Conservation (phyloP, 306 rosid species). For the Fragaria iinumae region DNA sequence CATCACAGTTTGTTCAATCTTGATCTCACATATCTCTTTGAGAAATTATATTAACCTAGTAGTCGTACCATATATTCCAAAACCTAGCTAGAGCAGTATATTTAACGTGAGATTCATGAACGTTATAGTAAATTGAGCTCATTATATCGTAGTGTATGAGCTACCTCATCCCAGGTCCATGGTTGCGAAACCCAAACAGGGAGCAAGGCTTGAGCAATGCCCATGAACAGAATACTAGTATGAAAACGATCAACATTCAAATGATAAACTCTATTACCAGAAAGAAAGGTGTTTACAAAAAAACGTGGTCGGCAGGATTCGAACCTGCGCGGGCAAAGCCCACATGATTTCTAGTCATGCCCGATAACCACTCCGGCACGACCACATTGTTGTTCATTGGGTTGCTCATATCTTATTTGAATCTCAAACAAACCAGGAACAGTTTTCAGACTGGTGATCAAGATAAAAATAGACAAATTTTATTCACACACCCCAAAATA, state of each 20-base stretch:
- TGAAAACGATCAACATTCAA: no score
- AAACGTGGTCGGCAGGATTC: slow-evolving; percentile 58
- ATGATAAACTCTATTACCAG: no score
- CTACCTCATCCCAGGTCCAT: background rate
- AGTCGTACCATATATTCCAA: background rate
- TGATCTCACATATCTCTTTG: background rate
- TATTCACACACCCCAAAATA: no score
- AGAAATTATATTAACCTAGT: background rate
- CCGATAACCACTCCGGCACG: slow-evolving; percentile 66
- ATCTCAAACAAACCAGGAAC: background rate
- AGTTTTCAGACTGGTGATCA: background rate
- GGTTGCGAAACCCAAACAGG: background rate
- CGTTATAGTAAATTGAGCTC: background rate
- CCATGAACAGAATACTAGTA: background rate
- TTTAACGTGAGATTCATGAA: no score
- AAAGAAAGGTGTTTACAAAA: background rate
- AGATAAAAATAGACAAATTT: background rate
- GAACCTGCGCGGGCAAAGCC: slow-evolving; percentile 76
- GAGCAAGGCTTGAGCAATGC: background rate
- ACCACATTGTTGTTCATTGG: background rate
- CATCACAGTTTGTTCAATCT: background rate
- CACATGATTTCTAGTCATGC: slow-evolving; percentile 75
- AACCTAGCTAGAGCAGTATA: no score
- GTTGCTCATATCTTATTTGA: fast-evolving
- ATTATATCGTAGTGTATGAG: background rate